Evolutionary conservation across 1,139 yeast genomes (phyloP).

Genomic region (Cylindricascospora bacillispora): DNA sequence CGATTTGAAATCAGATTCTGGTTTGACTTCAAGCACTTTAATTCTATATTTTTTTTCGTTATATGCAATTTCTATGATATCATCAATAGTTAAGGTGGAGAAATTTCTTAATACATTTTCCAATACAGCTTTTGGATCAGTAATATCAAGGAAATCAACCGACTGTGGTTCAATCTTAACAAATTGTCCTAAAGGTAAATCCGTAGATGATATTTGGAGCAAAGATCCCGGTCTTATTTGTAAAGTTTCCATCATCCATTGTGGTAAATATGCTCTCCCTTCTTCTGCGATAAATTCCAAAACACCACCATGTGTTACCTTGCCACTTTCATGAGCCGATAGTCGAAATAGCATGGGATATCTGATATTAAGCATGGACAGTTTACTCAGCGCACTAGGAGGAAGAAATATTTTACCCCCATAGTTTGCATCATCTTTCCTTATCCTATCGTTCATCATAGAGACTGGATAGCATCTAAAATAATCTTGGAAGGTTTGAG

Average conservation of each 20-base stretch:
- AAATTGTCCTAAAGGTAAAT: conserved; percentile 73
- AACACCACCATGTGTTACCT: conserved; percentile 80
- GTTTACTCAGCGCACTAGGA: conserved; percentile 78
- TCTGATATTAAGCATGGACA: conserved; percentile 78
- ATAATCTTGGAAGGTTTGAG: conserved; percentile 55
- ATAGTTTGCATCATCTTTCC: conserved; percentile 73
- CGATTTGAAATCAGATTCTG: conserved; percentile 49
- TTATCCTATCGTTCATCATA: conserved; percentile 74
- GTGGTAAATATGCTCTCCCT: conserved; percentile 88
- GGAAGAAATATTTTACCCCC: conserved; percentile 98
- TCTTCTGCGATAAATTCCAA: conserved; percentile 95
- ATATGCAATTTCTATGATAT: conserved; percentile 74
- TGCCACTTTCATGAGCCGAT: conserved; percentile 47
- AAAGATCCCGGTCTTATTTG: conserved; percentile 66
- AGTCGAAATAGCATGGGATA: conserved; percentile 93
- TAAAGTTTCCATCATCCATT: conserved; percentile 90
- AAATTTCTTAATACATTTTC: conserved; percentile 86
- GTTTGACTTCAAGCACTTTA: conserved; percentile 78
- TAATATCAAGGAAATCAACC: conserved; percentile 80
- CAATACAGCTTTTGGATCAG: conserved; percentile 92
- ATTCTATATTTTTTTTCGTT: conserved; percentile 71
- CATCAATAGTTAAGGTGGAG: conserved; percentile 76
- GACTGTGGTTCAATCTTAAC: conserved; percentile 95
- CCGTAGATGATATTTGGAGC: conserved; percentile 61
- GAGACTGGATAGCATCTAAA: conserved; percentile 86